A percentile compares a stretch with the other conserved stretches of the same genome.
These are phyloP conservation scores for Agaricus blazei DNA, from an alignment of 768 basidiomycete species.

Conservation along the genomic window DNA sequence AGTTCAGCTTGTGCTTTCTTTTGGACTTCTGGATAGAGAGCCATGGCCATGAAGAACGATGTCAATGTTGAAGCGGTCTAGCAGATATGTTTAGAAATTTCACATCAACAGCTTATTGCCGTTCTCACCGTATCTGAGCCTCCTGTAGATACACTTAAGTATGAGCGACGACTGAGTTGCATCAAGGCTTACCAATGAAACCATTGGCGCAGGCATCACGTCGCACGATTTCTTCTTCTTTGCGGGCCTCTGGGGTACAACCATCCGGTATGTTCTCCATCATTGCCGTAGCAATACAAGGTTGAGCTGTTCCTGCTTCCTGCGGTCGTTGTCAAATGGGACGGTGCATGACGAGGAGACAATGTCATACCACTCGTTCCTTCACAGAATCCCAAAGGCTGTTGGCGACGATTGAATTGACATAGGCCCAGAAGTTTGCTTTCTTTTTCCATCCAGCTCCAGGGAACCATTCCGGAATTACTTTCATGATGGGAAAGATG, in stretches of 20 bases:
- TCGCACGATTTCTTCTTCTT: slow-evolving; percentile 18
- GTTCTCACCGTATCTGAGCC: slow-evolving; percentile 11
- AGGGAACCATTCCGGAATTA: slow-evolving; percentile 34
- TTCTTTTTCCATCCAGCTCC: slow-evolving; percentile 30
- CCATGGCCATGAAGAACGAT: slow-evolving; percentile 16
- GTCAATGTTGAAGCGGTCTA: slow-evolving; percentile 14
- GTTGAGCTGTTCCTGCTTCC: neutral
- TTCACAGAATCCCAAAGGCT: slow-evolving; percentile 16
- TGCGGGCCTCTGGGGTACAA: slow-evolving; percentile 2
- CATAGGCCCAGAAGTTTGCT: slow-evolving; percentile 24
- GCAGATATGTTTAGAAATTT: neutral
- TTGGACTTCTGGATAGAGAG: slow-evolving; percentile 13
- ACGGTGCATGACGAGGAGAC: neutral
- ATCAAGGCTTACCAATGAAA: slow-evolving; percentile 17
- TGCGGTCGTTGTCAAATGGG: neutral
- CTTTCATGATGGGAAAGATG: slow-evolving; percentile 24
- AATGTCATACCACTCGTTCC: slow-evolving; percentile 20
- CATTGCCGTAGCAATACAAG: slow-evolving; percentile 15
- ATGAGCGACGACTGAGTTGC: neutral
- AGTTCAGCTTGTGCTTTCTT: slow-evolving; percentile 13
- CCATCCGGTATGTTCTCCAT: slow-evolving; percentile 15
- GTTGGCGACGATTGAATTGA: slow-evolving; percentile 24
- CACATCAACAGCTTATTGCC: neutral
- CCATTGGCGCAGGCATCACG: slow-evolving; percentile 17
- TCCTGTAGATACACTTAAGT: neutral